Evolutionary conservation across 2,329 filamentous ascomycete species (phyloP).

Genomic region (Zalaria sp.): DNA sequence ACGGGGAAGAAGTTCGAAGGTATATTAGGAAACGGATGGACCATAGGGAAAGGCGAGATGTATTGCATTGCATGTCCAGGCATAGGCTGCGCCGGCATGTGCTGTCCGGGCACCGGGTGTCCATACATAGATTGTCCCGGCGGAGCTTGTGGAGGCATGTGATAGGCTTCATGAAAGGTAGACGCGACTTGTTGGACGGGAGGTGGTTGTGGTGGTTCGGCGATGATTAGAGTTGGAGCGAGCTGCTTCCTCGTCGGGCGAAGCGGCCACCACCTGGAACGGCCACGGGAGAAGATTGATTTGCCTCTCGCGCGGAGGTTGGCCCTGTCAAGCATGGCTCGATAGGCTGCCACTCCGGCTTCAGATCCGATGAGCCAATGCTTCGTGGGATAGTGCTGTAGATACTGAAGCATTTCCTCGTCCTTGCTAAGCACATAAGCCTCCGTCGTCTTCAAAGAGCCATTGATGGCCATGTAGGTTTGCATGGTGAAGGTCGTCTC

Average conservation of each 20-base stretch:
- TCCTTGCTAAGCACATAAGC: conserved; percentile 2
- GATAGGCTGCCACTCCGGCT: not conserved
- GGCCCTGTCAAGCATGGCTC: not conserved
- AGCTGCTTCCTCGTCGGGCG: not conserved
- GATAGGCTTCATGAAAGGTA: too few relatives aligned
- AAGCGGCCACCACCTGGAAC: conserved; percentile 1
- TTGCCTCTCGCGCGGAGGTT: conserved; percentile 1
- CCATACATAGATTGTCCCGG: not conserved
- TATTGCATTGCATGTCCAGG: not conserved
- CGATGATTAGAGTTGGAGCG: not conserved
- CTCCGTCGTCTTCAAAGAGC: not conserved
- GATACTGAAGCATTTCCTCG: conserved; percentile 3
- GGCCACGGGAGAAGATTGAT: conserved; percentile 1
- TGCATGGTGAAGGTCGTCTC: conserved; percentile 4
- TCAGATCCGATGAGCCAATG: conserved; percentile 1
- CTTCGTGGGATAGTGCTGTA: not conserved
- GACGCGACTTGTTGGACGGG: too few relatives aligned
- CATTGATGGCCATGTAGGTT: not conserved
- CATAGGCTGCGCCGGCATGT: not conserved
- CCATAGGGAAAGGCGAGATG: not conserved
- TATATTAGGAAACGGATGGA: not conserved
- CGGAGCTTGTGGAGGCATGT: not conserved
- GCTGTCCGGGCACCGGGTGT: not conserved
- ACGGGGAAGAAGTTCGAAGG: not conserved
- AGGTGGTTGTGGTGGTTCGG: not conserved